Conservation (phyloP, 805 yeast species). For the Maudiozyma bulderi region DNA sequence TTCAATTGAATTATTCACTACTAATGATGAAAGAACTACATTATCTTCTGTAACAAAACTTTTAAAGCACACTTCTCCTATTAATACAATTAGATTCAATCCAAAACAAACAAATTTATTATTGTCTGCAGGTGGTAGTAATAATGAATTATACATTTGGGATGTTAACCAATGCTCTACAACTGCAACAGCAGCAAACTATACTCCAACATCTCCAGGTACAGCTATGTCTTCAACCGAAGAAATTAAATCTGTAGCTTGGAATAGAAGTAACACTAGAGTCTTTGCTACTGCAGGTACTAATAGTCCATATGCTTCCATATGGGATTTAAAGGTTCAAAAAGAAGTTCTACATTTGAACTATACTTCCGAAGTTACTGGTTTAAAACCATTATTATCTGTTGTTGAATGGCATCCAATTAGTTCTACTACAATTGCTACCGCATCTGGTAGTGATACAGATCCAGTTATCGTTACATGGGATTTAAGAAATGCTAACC, state of each 20-base stretch:
- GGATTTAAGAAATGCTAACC: slow-evolving; percentile 90
- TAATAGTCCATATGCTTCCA: slow-evolving; percentile 67
- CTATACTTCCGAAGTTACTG: slow-evolving; percentile 45
- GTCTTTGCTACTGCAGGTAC: slow-evolving; percentile 86
- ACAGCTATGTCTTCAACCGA: slow-evolving; percentile 71
- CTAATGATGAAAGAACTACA: slow-evolving; percentile 31
- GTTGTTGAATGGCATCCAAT: slow-evolving; percentile 93
- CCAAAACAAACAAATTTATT: slow-evolving; percentile 60
- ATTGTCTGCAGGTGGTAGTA: slow-evolving; percentile 71
- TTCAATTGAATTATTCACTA: slow-evolving; percentile 57
- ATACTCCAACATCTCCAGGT: slow-evolving; percentile 54
- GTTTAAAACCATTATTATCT: slow-evolving; percentile 58
- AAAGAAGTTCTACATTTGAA: slow-evolving; percentile 82
- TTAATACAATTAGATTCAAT: slow-evolving; percentile 67
- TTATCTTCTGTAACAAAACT: slow-evolving; percentile 43
- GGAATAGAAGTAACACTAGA: slow-evolving; percentile 79
- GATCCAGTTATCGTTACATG: slow-evolving; percentile 77
- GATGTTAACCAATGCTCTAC: slow-evolving; percentile 60
- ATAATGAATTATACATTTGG: slow-evolving; percentile 84
- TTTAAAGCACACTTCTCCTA: slow-evolving; percentile 60
- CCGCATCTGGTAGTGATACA: slow-evolving; percentile 76
- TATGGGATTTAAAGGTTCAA: slow-evolving; percentile 87
- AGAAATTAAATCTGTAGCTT: slow-evolving; percentile 69
- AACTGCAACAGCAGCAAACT: slow-evolving; percentile 14
- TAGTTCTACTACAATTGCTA: slow-evolving; percentile 73